A percentile compares a stretch with the other conserved stretches of the same genome.
Conservation (phyloP, 805 yeast genomes). For the Suhomyces sp. region DNA sequence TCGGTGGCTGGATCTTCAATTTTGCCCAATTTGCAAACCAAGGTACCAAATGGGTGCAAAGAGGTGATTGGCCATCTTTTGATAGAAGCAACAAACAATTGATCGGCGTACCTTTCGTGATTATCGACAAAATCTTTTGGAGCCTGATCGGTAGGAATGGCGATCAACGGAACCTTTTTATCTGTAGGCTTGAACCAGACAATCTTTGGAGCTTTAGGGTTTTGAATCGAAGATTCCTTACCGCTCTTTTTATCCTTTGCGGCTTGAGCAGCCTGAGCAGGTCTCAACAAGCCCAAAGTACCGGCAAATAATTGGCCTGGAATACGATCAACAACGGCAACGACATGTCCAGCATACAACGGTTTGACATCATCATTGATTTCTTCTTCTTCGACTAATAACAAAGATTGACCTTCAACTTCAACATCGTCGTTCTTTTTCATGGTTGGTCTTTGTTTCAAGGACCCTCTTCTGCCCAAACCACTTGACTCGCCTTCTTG, state of each 20-base stretch:
- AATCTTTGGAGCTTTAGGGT: conserved; percentile 74
- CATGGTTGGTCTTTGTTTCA: conserved; percentile 93
- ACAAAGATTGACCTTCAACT: conserved; percentile 93
- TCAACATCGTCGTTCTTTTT: conserved; percentile 98
- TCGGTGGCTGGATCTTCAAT: conserved; percentile 76
- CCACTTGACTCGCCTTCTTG: conserved; percentile 30
- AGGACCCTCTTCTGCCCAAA: conserved; percentile 76
- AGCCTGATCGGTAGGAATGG: conserved; percentile 97
- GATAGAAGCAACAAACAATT: conserved; percentile 88
- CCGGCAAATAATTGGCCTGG: conserved; percentile 97
- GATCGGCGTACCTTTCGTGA: conserved; percentile 77
- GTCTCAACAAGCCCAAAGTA: conserved; percentile 88
- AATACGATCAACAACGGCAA: conserved; percentile 94
- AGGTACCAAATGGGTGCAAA: conserved; percentile 94
- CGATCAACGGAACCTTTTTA: conserved; percentile 94
- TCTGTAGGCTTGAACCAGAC: conserved; percentile 99
- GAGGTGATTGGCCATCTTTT: conserved; percentile 99
- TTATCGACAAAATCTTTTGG: conserved; percentile 94
- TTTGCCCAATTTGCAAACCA: conserved; percentile 81
- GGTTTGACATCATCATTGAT: conserved; percentile 91
- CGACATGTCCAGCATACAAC: conserved; percentile 95
- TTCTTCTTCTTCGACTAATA: conserved; percentile 93
- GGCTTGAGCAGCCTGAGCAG: conserved; percentile 89
- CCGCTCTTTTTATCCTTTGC: conserved; percentile 55
- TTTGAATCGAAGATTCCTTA: conserved; percentile 43